phyloP scores from a whole-genome alignment of 192 early-diverging fungal species.

The Haplosporangium gracile region DNA sequence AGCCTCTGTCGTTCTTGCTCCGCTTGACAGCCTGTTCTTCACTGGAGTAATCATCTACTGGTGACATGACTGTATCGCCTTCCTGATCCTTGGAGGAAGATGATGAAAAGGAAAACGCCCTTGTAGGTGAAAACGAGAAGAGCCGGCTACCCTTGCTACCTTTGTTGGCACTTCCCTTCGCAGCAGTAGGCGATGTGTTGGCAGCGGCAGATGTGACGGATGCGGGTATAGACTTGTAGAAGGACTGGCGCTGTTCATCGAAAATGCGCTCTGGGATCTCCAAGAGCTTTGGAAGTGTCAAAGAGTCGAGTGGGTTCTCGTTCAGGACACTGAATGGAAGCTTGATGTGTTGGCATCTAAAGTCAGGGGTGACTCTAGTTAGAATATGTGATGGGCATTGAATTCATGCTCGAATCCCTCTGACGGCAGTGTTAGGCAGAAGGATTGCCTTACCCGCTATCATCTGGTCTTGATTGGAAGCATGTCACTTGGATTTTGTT shows the following conservation, averaged over 20 bases:
- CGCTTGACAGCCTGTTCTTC: slow-evolving; percentile 9
- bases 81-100: slow-evolving; percentile 26
- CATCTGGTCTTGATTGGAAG: slow-evolving; percentile 53
- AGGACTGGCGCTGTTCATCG: slow-evolving; percentile 60
- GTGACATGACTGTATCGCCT: slow-evolving; percentile 41
- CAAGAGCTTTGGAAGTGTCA: slow-evolving; percentile 49
- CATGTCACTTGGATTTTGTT: slow-evolving; percentile 62
- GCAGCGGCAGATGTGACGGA: not conserved
- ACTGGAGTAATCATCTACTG: not conserved
- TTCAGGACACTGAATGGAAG: slow-evolving; percentile 52
- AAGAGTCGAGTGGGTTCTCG: slow-evolving; percentile 44
- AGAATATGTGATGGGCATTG: no score
- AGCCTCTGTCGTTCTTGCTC: slow-evolving; percentile 23
- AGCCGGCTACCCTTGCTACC: not conserved
- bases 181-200: not conserved
- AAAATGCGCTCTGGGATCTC: slow-evolving; percentile 55
- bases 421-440: not conserved
- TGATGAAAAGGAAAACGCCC: slow-evolving; percentile 29
- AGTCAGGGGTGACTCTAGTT: not conserved
- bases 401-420: not conserved
- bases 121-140: slow-evolving; percentile 30
- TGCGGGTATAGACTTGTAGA: slow-evolving; percentile 56
- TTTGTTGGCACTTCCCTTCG: not conserved
- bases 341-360: slow-evolving; percentile 43
- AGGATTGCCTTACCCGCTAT: slow-evolving; percentile 5